Conservation (phyloP, 1,139 yeast genomes). For the Zygoascus hellenicus region DNA sequence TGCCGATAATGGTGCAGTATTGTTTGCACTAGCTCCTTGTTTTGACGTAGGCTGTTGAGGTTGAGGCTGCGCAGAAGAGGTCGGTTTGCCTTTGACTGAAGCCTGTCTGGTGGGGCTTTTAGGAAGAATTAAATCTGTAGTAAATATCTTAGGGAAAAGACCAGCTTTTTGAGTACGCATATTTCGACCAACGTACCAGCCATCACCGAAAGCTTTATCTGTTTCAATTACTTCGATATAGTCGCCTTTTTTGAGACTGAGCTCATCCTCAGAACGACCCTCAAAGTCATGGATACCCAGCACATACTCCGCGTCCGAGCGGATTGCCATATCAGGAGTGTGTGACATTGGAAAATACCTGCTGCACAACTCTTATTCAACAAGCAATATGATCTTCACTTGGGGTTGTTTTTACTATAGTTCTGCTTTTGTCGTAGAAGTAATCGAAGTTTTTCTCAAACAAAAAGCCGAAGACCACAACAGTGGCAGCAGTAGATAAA, state of each 20-base stretch:
- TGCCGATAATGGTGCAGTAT: too few relatives aligned
- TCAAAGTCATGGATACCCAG: slow-evolving; percentile 77
- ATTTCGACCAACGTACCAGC: slow-evolving; percentile 93
- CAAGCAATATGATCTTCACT: too few relatives aligned
- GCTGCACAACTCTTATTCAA: too few relatives aligned
- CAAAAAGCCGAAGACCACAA: too few relatives aligned
- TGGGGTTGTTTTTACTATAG: too few relatives aligned
- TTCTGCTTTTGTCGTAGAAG: too few relatives aligned
- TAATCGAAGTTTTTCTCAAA: too few relatives aligned
- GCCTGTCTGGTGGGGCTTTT: slow-evolving; percentile 14
- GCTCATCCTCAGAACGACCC: slow-evolving; percentile 85
- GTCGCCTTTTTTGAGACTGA: slow-evolving; percentile 75
- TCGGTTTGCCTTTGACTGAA: neutral
- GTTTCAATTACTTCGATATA: slow-evolving; percentile 83
- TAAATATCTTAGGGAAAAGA: slow-evolving; percentile 79
- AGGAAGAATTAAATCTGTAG: slow-evolving; percentile 33
- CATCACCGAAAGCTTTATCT: slow-evolving; percentile 90
- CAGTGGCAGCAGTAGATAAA: too few relatives aligned
- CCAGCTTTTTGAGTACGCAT: slow-evolving; percentile 69
- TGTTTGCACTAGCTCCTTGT: too few relatives aligned
- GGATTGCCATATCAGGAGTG: slow-evolving; percentile 1
- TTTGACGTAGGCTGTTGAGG: too few relatives aligned
- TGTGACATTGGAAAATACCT: neutral
- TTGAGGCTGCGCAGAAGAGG: too few relatives aligned
- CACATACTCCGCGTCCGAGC: slow-evolving; percentile 26